A percentile compares a stretch with the other conserved stretches of the same genome.
Evolutionary conservation across 352 stramenopile species (phyloP).

Genomic region (Pythium coloratum): DNA sequence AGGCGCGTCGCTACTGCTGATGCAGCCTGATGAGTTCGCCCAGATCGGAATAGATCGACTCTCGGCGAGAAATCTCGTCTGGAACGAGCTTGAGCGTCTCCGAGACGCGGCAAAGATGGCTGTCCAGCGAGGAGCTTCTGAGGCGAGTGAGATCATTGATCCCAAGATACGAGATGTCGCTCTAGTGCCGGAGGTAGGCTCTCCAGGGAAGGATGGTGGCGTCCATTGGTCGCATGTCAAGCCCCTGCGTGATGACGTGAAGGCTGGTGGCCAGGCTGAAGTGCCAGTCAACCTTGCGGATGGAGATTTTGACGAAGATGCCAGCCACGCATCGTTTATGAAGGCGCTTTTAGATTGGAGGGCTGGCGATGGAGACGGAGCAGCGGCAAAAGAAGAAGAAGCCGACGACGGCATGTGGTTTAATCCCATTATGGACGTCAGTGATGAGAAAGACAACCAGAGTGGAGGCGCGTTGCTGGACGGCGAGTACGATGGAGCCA

Average conservation of each 20-base stretch:
- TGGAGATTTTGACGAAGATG: constrained; percentile 74
- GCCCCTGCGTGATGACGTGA: constrained; percentile 44
- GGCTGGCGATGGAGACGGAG: constrained; percentile 33
- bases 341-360: constrained; percentile 81
- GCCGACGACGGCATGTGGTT: constrained; percentile 56
- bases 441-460: not conserved
- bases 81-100: constrained; percentile 55
- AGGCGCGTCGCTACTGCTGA: constrained; percentile 41
- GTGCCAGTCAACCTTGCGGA: constrained; percentile 73
- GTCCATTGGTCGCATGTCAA: constrained; percentile 76
- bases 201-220: constrained; percentile 20
- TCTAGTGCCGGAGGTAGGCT: constrained; percentile 28
- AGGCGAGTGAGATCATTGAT: constrained; percentile 55
- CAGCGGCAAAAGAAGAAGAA: constrained; percentile 21
- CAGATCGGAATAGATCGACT: constrained; percentile 57
- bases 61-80: constrained; percentile 59
- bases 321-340: constrained; percentile 73
- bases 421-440: constrained; percentile 36
- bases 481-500: constrained; percentile 67
- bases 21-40: constrained; percentile 46
- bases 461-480: constrained; percentile 49
- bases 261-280: constrained; percentile 23
- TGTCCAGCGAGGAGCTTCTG: not conserved
- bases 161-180: constrained; percentile 48
- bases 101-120: constrained; percentile 12